Evolutionary conservation across 1,139 yeast genomes (phyloP).

Genomic region (Pichia sp.): DNA sequence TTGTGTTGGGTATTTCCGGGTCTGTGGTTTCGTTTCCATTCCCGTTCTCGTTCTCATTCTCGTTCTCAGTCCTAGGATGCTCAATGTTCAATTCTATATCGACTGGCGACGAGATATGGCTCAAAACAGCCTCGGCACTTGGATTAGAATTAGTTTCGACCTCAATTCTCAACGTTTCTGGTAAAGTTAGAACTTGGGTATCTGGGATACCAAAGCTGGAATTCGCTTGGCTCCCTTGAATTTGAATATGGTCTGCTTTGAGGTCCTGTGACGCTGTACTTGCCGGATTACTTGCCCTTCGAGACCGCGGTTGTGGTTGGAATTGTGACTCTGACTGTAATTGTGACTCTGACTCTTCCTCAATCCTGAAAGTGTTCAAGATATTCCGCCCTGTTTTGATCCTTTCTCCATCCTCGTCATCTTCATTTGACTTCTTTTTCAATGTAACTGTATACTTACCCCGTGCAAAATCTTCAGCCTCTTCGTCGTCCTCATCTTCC

Average conservation of each 20-base stretch:
- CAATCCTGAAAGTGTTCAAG: constrained; percentile 9
- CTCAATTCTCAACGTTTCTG: constrained; percentile 5
- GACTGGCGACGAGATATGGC: neutral
- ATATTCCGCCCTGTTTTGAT: constrained; percentile 5
- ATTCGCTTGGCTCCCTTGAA: constrained; percentile 6
- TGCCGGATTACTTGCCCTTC: too few relatives aligned
- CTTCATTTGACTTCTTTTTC: neutral
- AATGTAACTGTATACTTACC: neutral
- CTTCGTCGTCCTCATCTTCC: constrained; percentile 4
- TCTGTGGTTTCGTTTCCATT: constrained; percentile 1
- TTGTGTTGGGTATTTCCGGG: constrained; percentile 19
- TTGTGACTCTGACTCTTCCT: constrained; percentile 9
- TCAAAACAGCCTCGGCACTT: neutral
- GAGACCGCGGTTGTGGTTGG: constrained; percentile 4
- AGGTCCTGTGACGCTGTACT: neutral
- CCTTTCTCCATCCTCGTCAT: constrained; percentile 11
- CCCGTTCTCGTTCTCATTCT: constrained; percentile 3
- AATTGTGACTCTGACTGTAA: constrained; percentile 5
- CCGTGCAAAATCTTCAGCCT: neutral
- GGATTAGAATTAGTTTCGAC: neutral
- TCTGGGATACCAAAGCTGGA: neutral
- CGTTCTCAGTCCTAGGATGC: neutral
- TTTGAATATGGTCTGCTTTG: neutral
- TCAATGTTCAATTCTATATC: neutral
- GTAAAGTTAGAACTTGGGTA: neutral